These are phyloP conservation scores for Massarina eburnea DNA, from an alignment of 2,329 filamentous ascomycete genomes.

Conservation along the genomic window DNA sequence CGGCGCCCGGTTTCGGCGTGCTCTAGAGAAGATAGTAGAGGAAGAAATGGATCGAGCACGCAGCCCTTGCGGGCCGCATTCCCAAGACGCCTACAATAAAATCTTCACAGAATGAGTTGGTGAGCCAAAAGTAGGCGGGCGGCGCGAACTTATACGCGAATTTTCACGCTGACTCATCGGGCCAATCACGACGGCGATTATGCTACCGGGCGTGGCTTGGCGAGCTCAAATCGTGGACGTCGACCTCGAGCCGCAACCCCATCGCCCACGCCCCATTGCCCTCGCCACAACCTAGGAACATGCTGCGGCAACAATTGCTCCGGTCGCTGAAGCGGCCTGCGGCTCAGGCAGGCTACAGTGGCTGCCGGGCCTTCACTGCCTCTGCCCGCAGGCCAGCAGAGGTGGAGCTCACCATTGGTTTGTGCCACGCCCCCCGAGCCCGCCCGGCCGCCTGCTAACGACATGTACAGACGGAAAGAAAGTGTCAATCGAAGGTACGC, in stretches of 20 bases:
- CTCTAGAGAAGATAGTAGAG: constrained; percentile 67
- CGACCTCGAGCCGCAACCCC: constrained; percentile 12
- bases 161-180: constrained; percentile 9
- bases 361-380: constrained; percentile 78
- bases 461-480: constrained; percentile 82
- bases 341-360: constrained; percentile 55
- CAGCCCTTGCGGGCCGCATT: constrained; percentile 21
- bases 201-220: constrained; percentile 9
- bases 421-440: constrained; percentile 42
- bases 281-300: constrained; percentile 49
- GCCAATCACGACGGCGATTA: constrained; percentile 33
- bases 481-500: constrained; percentile 90
- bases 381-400: constrained; percentile 79
- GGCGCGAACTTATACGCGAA: constrained; percentile 28
- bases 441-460: constrained; percentile 35
- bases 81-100: constrained; percentile 66
- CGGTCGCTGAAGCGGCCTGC: constrained; percentile 62
- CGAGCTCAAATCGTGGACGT: constrained; percentile 1
- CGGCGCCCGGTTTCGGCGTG: constrained; percentile 56
- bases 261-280: constrained; percentile 25
- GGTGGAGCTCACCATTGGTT: constrained; percentile 95
- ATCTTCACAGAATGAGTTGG: constrained; percentile 63
- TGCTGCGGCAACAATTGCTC: constrained; percentile 66
- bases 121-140: constrained; percentile 33
- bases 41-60: constrained; percentile 50